These are phyloP conservation scores for Solioccasus polychromus DNA, from an alignment of 768 basidiomycete genomes.

Conservation along the genomic window DNA sequence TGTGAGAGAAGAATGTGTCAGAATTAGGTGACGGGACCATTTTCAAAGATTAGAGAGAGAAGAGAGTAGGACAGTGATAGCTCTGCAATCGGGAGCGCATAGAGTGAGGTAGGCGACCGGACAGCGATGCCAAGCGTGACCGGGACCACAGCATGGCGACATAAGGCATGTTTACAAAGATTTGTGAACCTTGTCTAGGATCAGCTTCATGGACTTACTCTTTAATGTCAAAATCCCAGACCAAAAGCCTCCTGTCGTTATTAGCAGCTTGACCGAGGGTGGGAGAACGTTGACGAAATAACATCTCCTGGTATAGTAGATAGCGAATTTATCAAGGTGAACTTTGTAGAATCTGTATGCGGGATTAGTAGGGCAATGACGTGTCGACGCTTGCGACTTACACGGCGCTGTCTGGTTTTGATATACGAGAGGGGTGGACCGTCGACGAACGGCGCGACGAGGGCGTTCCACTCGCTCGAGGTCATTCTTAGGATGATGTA, in stretches of 20 bases:
- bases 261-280: slow-evolving; percentile 91
- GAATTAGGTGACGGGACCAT: slow-evolving; percentile 92
- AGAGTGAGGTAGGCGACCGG: slow-evolving; percentile 93
- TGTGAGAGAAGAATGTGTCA: slow-evolving; percentile 94
- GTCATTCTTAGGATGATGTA: slow-evolving; percentile 60
- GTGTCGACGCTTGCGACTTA: too few relatives aligned
- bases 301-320: slow-evolving; percentile 87
- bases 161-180: slow-evolving; percentile 87
- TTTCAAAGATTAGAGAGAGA: slow-evolving; percentile 95
- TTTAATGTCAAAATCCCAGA: slow-evolving; percentile 97
- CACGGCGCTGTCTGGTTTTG: slow-evolving; percentile 90
- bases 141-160: slow-evolving; percentile 95
- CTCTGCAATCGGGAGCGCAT: slow-evolving; percentile 87
- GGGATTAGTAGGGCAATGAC: not conserved
- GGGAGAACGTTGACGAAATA: slow-evolving; percentile 97
- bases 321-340: slow-evolving; percentile 96
- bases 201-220: slow-evolving; percentile 54
- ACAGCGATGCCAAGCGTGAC: slow-evolving; percentile 86
- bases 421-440: slow-evolving; percentile 88
- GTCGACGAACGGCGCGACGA: slow-evolving; percentile 61
- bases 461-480: slow-evolving; percentile 72
- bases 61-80: slow-evolving; percentile 88
- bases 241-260: slow-evolving; percentile 85
- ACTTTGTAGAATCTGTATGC: slow-evolving; percentile 88
- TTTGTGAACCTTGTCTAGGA: slow-evolving; percentile 38